These are phyloP conservation scores for Fraxinus paxiana DNA, from an alignment of 305 asterid genomes.

Conservation along the genomic window DNA sequence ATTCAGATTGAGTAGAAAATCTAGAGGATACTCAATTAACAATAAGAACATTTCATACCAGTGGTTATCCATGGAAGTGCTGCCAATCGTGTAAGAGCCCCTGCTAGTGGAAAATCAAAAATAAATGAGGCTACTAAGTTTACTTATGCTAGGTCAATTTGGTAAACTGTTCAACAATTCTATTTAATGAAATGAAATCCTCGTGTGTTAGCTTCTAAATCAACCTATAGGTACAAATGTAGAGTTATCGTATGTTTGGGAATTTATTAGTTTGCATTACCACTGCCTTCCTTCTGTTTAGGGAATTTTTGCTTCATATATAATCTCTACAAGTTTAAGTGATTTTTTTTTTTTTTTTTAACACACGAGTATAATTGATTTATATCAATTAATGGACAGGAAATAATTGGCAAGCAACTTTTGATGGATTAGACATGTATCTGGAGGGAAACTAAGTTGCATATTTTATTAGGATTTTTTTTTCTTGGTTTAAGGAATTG, in stretches of 20 bases:
- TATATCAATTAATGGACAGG: not conserved
- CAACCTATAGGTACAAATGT: not conserved
- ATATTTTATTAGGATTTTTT: not conserved
- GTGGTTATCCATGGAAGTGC: not conserved
- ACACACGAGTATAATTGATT: not conserved
- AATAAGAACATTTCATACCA: not conserved
- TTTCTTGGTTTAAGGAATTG: not conserved
- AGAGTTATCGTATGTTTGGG: not conserved
- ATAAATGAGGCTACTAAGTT: not conserved
- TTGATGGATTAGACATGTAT: not conserved
- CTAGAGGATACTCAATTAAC: not conserved
- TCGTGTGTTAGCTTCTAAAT: not conserved
- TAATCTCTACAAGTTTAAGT: not conserved
- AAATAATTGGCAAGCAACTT: not conserved
- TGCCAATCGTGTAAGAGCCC: not conserved
- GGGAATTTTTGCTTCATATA: not conserved
- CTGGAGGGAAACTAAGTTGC: not conserved
- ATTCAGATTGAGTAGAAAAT: not conserved
- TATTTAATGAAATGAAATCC: not conserved
- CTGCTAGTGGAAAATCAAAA: not conserved
- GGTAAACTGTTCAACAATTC: not conserved
- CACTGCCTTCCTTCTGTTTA: not conserved
- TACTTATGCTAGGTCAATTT: not conserved
- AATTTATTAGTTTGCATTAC: not conserved
- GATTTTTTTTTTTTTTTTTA: not conserved